Evolutionary conservation across 78 protist genomes (phyloP), one percentile per base, ranked within the genome.

Genomic region (Diacronema lutheri): DNA sequence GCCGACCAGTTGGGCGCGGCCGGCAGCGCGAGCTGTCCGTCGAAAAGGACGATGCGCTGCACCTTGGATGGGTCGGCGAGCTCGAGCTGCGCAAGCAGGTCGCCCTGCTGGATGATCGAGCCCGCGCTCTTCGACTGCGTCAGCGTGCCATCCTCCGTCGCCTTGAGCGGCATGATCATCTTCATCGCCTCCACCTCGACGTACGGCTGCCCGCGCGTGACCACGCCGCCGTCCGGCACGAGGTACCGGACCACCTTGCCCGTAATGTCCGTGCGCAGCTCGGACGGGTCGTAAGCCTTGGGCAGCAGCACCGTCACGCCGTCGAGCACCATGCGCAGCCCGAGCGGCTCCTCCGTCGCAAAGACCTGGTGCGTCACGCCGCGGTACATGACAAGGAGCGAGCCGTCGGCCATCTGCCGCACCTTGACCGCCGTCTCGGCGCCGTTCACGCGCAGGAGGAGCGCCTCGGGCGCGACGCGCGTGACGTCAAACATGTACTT

Each of bases 131-230:
- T 40, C n/a, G 35, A 4, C 58, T 74, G 83, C 57, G 11, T 1
- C 46, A 96, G 73, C 33, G 7, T 29, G 55, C 99, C 99, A 0
- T 86, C 40, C 29, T 91, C 94, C 31, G 87, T 56, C 5, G 91
- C 92, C 25, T 57, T 29, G n/a, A 97, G 76, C 25, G 94, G 92
- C 94, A 95, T 85, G 90, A 87, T 74, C 99, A 97, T 97, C 92
- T 97, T 97, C 99, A 97, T 97, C 40, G 94, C 97, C 81, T 97
- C 99, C 64, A 95, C 86, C 79, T 97, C 97, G 12, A 94, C 96
- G 60, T 40, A 90, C 12, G 97, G 84, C 23, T 87, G 55, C 71
- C 94, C 95, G 35, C 88, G 88, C n/a, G 64, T n/a, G 50, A 97
- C 95, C 26, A 79, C 81, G 11, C 85, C 86, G 38, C 97, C 97